A percentile compares a stretch with the other conserved stretches of the same genome.
phyloP scores from a whole-genome alignment of 257 asterid genomes.

The Gentiana straminea region DNA sequence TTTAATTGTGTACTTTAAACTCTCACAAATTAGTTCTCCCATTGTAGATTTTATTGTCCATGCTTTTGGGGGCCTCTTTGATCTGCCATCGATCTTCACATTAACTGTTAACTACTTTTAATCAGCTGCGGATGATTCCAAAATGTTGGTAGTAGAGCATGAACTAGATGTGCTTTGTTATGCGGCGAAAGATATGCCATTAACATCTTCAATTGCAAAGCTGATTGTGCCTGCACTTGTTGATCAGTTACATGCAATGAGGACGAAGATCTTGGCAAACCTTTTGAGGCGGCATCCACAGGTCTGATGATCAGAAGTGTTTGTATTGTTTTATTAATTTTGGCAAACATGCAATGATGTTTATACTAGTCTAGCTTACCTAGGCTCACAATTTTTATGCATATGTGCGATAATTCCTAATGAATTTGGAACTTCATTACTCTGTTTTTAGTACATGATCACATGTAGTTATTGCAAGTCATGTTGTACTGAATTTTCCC shows the following conservation, averaged over 20 bases:
- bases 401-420: no score
- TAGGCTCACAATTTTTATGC: no score
- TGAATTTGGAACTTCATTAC: no score
- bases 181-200: slow-evolving; percentile 50
- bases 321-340: no score
- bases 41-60: not conserved
- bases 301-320: slow-evolving; percentile 28
- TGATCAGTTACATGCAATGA: slow-evolving; percentile 60
- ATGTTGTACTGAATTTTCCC: no score
- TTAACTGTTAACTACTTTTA: slow-evolving; percentile 14
- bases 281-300: slow-evolving; percentile 48
- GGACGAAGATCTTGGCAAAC: slow-evolving; percentile 46
- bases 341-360: no score
- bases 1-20: not conserved
- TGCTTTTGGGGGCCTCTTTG: not conserved
- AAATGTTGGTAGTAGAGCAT: slow-evolving; percentile 55
- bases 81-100: slow-evolving; percentile 7
- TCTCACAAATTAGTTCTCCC: not conserved
- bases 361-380: no score
- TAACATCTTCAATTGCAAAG: slow-evolving; percentile 48
- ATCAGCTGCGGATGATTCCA: slow-evolving; percentile 63
- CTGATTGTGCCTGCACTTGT: slow-evolving; percentile 75
- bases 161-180: slow-evolving; percentile 71
- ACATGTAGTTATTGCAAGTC: no score
- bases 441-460: no score